These are phyloP conservation scores for Xylariomycetidae sp. DNA, from an alignment of 2,329 filamentous ascomycete genomes.

Conservation along the genomic window DNA sequence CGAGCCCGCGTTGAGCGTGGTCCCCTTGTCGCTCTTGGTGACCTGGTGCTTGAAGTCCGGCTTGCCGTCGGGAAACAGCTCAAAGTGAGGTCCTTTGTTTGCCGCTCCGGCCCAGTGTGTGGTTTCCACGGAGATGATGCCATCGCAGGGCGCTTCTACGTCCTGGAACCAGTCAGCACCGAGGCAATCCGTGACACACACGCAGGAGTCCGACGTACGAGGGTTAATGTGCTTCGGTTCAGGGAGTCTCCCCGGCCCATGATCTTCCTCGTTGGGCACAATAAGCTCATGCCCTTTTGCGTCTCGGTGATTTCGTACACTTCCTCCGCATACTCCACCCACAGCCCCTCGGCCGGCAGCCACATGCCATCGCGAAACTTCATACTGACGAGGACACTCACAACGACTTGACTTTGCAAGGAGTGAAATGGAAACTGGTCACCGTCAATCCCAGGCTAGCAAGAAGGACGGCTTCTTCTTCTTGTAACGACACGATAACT, in stretches of 20 bases:
- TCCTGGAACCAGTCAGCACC: conserved; percentile 32
- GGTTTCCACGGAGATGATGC: conserved; percentile 53
- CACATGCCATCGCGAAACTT: conserved; percentile 64
- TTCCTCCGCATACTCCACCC: conserved; percentile 61
- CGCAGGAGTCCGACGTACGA: conserved; percentile 16
- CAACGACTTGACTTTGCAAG: no score
- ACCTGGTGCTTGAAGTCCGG: conserved; percentile 22
- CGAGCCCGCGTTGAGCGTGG: conserved; percentile 43
- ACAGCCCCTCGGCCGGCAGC: conserved; percentile 54
- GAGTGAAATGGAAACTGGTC: no score
- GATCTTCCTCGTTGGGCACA: conserved; percentile 54
- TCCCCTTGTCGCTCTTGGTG: conserved; percentile 35
- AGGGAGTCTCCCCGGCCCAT: conserved; percentile 47
- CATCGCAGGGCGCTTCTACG: conserved; percentile 50
- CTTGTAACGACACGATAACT: no score
- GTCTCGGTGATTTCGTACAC: conserved; percentile 46
- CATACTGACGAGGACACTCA: conserved; percentile 35
- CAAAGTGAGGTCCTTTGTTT: conserved; percentile 49
- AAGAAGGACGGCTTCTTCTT: no score
- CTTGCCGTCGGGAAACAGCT: conserved; percentile 48
- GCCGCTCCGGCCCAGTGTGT: conserved; percentile 52
- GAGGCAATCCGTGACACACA: conserved; percentile 23
- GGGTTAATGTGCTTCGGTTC: conserved; percentile 48
- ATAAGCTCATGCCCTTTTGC: conserved; percentile 43
- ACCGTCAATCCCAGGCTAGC: no score